Evolutionary conservation across 192 early-diverging fungal species (phyloP).

Genomic region (Backusella morwellensis): DNA sequence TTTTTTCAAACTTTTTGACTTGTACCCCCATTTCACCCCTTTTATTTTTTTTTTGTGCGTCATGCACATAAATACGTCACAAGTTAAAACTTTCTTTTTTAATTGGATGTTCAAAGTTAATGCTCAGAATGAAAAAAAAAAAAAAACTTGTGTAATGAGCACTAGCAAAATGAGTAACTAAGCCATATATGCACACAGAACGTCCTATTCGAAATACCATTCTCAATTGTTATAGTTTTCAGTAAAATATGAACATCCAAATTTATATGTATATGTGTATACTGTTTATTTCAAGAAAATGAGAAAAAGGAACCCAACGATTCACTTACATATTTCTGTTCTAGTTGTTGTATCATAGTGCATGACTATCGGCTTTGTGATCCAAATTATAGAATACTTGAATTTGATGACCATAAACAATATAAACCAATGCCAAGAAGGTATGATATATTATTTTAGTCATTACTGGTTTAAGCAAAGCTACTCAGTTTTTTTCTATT

Average conservation of each 20-base stretch:
- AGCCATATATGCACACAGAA: background rate
- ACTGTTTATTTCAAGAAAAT: too few species aligned
- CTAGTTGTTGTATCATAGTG: background rate
- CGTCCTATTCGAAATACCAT: background rate
- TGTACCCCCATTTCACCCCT: background rate
- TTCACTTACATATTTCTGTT: background rate
- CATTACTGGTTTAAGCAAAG: background rate
- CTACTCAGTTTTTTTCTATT: background rate
- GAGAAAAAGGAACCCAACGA: background rate
- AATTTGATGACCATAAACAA: background rate
- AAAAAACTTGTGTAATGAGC: background rate
- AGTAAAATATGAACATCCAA: background rate
- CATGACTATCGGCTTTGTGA: background rate
- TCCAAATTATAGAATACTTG: background rate
- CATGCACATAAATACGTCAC: background rate
- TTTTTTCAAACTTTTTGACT: background rate
- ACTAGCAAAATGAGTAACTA: background rate
- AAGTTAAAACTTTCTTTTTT: background rate
- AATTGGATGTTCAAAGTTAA: background rate
- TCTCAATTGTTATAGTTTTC: background rate
- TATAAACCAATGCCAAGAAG: background rate
- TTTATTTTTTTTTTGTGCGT: background rate
- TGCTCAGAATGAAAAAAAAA: conserved; percentile 6
- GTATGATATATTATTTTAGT: background rate
- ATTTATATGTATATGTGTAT: background rate